Conservation (phyloP, 208 protist species). For the Porcisia hertigi region DNA sequence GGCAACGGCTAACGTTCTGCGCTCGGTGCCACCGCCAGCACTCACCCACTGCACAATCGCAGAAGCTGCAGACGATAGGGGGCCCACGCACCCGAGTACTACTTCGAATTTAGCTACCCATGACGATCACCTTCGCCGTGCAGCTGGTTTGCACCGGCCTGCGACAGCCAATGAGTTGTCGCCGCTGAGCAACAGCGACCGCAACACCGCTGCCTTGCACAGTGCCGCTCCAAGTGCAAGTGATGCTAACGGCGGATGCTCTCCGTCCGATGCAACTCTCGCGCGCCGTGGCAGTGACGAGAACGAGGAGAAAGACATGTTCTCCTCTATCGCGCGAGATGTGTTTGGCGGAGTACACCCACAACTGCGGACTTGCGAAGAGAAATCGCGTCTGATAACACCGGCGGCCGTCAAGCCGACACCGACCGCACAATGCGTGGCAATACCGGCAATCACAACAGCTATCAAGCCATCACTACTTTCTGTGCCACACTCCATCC, state of each 20-base stretch:
- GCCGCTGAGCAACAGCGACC: background rate
- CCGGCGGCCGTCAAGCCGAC: background rate
- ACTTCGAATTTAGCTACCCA: background rate
- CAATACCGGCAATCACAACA: background rate
- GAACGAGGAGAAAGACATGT: background rate
- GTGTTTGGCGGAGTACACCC: background rate
- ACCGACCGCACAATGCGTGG: background rate
- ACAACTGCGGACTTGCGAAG: background rate
- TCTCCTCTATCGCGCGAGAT: constrained; percentile 5
- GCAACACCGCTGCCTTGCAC: background rate
- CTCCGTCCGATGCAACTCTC: background rate
- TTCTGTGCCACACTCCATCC: background rate
- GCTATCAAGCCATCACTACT: background rate
- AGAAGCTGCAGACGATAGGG: background rate
- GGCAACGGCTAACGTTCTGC: background rate
- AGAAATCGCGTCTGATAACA: background rate
- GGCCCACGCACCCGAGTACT: background rate
- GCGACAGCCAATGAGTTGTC: background rate
- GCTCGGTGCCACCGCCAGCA: background rate
- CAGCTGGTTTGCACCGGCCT: background rate
- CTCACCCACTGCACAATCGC: background rate
- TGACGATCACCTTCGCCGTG: background rate
- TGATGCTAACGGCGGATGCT: background rate
- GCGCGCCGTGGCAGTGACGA: background rate
- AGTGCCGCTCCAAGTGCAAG: background rate